Conservation (phyloP, 2,329 filamentous ascomycete genomes). For the Ophiosphaerella korrae region DNA sequence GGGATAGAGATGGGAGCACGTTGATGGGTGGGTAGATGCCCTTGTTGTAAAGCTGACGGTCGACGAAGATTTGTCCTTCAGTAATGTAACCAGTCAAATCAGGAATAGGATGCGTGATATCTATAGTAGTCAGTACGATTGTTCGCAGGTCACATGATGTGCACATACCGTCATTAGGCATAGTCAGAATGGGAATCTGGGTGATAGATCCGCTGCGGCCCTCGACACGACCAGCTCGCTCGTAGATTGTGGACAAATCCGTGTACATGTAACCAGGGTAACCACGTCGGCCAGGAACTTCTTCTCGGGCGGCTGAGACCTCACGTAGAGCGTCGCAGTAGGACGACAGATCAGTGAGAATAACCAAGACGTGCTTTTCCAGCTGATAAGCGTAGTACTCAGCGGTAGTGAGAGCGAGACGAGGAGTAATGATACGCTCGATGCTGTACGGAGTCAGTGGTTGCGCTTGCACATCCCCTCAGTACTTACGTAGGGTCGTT, state of each 20-base stretch:
- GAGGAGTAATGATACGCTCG: slow-evolving; percentile 99
- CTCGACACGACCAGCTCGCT: slow-evolving; percentile 95
- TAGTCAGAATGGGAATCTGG: slow-evolving; percentile 97
- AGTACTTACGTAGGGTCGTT: slow-evolving; percentile 90
- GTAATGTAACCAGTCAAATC: slow-evolving; percentile 99
- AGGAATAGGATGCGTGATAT: slow-evolving; percentile 98
- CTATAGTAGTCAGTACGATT: slow-evolving; percentile 46
- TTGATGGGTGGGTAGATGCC: slow-evolving; percentile 99
- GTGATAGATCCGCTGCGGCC: slow-evolving; percentile 98
- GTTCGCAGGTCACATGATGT: background rate
- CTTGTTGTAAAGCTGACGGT: slow-evolving; percentile 92
- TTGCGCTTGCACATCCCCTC: slow-evolving; percentile 1
- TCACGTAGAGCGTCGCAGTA: slow-evolving; percentile 99
- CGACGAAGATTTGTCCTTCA: slow-evolving; percentile 97
- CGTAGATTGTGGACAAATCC: slow-evolving; percentile 99
- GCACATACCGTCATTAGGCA: slow-evolving; percentile 88
- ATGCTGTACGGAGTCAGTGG: slow-evolving; percentile 64
- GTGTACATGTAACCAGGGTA: slow-evolving; percentile 99
- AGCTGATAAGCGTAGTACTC: slow-evolving; percentile 99
- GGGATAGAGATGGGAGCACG: slow-evolving; percentile 94
- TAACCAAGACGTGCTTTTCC: slow-evolving; percentile 99
- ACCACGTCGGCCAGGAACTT: slow-evolving; percentile 98
- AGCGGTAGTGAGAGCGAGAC: slow-evolving; percentile 95
- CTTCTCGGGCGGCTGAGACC: slow-evolving; percentile 95
- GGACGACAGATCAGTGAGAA: slow-evolving; percentile 94